Evolutionary conservation across 1,284 basidiomycete genomes (phyloP).

Genomic region (Ustilago nuda): DNA sequence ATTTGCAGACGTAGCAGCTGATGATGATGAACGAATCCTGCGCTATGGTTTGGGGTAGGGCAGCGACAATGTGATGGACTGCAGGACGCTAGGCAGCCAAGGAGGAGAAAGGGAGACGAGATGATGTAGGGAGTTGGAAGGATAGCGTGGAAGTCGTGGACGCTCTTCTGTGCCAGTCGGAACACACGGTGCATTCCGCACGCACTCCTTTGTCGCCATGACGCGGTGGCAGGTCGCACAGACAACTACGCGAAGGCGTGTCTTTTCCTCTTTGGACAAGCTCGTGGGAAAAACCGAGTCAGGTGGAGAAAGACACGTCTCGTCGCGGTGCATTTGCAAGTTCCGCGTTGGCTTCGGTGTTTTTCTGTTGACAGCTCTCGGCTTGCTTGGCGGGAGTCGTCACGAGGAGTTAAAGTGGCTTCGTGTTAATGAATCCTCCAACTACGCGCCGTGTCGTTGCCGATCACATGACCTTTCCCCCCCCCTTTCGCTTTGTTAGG

Average conservation of each 20-base stretch:
- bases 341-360: constrained; percentile 34
- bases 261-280: background rate
- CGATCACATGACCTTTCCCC: constrained; percentile 32
- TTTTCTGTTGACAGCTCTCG: constrained; percentile 53
- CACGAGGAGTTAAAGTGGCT: constrained; percentile 29
- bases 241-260: constrained; percentile 1
- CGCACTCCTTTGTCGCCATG: background rate
- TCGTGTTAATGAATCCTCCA: constrained; percentile 31
- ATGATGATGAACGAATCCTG: background rate
- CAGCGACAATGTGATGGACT: background rate
- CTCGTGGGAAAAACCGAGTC: constrained; percentile 1
- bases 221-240: no score
- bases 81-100: background rate
- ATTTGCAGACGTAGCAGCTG: constrained; percentile 9
- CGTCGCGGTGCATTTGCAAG: constrained; percentile 24
- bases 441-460: constrained; percentile 33
- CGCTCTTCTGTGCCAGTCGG: background rate
- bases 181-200: background rate
- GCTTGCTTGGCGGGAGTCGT: constrained; percentile 4
- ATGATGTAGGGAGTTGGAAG: background rate
- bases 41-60: background rate
- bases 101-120: background rate
- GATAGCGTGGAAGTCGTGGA: background rate
- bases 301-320: constrained; percentile 45
- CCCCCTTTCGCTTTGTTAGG: constrained; percentile 4